phyloP scores from a whole-genome alignment of 495 filamentous ascomycete species.

The Trichoderma reesei region DNA sequence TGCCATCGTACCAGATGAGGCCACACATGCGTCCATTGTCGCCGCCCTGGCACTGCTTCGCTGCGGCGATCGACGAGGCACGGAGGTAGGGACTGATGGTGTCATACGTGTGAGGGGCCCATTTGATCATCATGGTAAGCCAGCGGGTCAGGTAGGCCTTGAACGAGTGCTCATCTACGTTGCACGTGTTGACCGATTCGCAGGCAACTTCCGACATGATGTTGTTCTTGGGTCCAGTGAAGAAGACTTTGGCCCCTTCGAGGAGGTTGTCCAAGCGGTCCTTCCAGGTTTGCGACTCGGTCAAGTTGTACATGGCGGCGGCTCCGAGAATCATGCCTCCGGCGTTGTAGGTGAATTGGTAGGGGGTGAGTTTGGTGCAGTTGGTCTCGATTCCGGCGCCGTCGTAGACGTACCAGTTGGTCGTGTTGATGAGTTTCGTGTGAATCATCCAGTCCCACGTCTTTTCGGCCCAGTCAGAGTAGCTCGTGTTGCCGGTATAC shows the following conservation, averaged over 20 bases:
- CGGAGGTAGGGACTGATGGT: constrained; percentile 53
- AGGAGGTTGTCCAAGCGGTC: constrained; percentile 43
- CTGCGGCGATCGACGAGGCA: constrained; percentile 56
- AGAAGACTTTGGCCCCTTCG: constrained; percentile 43
- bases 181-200: constrained; percentile 52
- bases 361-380: constrained; percentile 36
- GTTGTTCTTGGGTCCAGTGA: constrained; percentile 30
- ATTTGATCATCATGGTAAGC: constrained; percentile 62
- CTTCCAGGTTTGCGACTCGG: constrained; percentile 42
- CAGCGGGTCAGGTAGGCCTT: constrained; percentile 70
- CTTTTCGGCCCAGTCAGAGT: constrained; percentile 60
- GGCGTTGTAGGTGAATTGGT: constrained; percentile 64
- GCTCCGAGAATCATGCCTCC: constrained; percentile 63
- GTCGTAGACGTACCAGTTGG: constrained; percentile 48
- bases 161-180: constrained; percentile 69
- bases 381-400: constrained; percentile 40
- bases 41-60: constrained; percentile 51
- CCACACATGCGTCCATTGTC: constrained; percentile 57
- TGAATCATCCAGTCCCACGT: constrained; percentile 57
- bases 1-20: constrained; percentile 48
- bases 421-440: constrained; percentile 36
- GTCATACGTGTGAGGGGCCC: constrained; percentile 47
- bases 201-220: constrained; percentile 66
- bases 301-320: constrained; percentile 59
- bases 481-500: constrained; percentile 62